Conservation (phyloP, 768 basidiomycete species). For the Terana coerulea region DNA sequence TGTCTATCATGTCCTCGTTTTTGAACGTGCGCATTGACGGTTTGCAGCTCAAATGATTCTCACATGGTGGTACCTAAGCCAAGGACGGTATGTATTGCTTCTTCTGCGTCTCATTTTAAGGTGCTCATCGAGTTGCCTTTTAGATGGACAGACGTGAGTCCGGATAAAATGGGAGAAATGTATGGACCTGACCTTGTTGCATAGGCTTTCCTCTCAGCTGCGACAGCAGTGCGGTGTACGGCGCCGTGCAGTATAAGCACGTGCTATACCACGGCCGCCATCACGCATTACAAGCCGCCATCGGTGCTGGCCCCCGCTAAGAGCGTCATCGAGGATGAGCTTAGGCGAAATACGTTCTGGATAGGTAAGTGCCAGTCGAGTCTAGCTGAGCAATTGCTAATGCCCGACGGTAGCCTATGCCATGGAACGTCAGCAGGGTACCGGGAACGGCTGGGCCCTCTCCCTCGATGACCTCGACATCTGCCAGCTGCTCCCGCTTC, state of each 20-base stretch:
- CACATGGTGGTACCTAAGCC: constrained; percentile 71
- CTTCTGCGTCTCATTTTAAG: background rate
- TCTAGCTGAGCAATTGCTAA: background rate
- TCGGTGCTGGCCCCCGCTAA: constrained; percentile 58
- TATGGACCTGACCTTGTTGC: background rate
- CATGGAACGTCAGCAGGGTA: constrained; percentile 48
- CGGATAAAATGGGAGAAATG: too few species aligned
- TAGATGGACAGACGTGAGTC: constrained; percentile 67
- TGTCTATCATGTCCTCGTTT: background rate
- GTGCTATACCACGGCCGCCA: constrained; percentile 60
- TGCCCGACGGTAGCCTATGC: constrained; percentile 7
- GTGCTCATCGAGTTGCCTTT: background rate
- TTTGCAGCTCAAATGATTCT: constrained; percentile 54
- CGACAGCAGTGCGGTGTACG: constrained; percentile 54
- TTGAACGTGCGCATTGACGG: background rate
- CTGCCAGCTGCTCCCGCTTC: constrained; percentile 61
- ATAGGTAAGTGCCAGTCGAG: constrained; percentile 20
- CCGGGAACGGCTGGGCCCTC: constrained; percentile 70
- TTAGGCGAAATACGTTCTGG: constrained; percentile 62
- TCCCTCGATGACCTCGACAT: constrained; percentile 72
- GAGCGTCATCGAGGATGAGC: constrained; percentile 65
- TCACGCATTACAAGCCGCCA: constrained; percentile 46
- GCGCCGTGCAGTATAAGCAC: constrained; percentile 52
- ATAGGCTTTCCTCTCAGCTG: constrained; percentile 48
- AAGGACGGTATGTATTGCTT: constrained; percentile 46